These are phyloP conservation scores for Kodamaea sagamina DNA, from an alignment of 805 yeast genomes.

Conservation along the genomic window DNA sequence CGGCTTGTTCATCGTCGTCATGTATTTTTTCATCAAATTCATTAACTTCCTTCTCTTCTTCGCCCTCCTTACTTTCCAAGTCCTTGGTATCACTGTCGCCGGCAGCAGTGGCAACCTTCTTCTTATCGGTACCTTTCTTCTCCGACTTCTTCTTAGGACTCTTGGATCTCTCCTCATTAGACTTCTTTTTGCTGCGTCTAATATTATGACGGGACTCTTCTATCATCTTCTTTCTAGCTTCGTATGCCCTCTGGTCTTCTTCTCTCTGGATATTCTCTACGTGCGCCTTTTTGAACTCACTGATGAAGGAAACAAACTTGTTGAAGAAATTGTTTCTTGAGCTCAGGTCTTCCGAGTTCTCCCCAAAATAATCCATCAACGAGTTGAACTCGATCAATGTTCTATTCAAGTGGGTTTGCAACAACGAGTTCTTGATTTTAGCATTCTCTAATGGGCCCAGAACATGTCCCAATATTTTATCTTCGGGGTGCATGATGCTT, in stretches of 20 bases:
- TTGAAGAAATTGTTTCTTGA: slow-evolving; percentile 71
- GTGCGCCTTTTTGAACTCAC: slow-evolving; percentile 78
- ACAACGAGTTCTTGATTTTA: slow-evolving; percentile 61
- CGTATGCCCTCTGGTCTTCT: slow-evolving; percentile 63
- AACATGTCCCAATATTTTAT: slow-evolving; percentile 62
- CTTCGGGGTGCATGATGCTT: slow-evolving; percentile 78
- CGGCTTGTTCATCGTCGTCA: slow-evolving; percentile 15
- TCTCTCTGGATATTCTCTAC: slow-evolving; percentile 77
- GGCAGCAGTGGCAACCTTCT: slow-evolving; percentile 9
- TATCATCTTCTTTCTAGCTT: slow-evolving; percentile 35
- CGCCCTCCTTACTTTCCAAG: slow-evolving; percentile 18
- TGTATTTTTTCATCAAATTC: slow-evolving; percentile 13
- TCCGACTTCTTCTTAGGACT: slow-evolving; percentile 10
- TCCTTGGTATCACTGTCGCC: slow-evolving; percentile 3
- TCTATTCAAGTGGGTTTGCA: slow-evolving; percentile 62
- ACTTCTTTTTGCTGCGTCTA: slow-evolving; percentile 12
- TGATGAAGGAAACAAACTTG: slow-evolving; percentile 77
- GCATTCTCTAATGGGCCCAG: slow-evolving; percentile 74
- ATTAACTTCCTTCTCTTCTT: slow-evolving; percentile 12
- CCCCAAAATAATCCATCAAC: slow-evolving; percentile 87
- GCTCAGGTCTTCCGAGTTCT: slow-evolving; percentile 69
- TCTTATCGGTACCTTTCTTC: slow-evolving; percentile 2
- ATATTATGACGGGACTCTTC: slow-evolving; percentile 26
- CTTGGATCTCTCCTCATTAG: slow-evolving; percentile 7
- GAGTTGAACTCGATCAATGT: slow-evolving; percentile 66